These are phyloP conservation scores for Linum lewisii DNA, from an alignment of 345 rosid species.

Conservation along the genomic window DNA sequence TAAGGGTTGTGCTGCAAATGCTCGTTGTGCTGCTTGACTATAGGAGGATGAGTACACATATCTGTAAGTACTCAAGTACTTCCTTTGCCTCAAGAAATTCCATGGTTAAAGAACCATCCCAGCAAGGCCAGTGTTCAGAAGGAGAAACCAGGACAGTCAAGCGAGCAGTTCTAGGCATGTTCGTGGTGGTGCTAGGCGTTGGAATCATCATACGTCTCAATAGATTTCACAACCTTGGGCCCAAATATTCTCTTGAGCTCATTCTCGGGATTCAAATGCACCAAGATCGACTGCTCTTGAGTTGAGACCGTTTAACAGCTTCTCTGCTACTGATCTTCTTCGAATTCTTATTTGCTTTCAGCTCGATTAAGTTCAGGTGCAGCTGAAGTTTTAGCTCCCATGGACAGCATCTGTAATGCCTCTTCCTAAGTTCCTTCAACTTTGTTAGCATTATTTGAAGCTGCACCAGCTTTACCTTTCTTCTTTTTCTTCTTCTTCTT, in stretches of 20 bases:
- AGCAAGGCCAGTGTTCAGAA: constrained; percentile 77
- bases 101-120: constrained; percentile 89
- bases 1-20: constrained; percentile 66
- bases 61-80: constrained; percentile 53
- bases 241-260: constrained; percentile 77
- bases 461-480: constrained; percentile 44
- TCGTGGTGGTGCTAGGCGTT: constrained; percentile 41
- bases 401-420: constrained; percentile 34
- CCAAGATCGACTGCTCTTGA: constrained; percentile 28
- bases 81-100: constrained; percentile 68
- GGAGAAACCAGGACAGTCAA: constrained; percentile 65
- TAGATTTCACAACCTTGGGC: constrained; percentile 69
- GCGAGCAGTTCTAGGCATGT: constrained; percentile 54
- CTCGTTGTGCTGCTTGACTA: constrained; percentile 58
- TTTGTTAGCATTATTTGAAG: constrained; percentile 24
- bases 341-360: constrained; percentile 21
- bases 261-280: constrained; percentile 61
- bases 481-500: constrained; percentile 89
- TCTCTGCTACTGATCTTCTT: constrained; percentile 22
- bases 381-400: constrained; percentile 25
- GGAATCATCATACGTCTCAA: no score
- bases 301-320: constrained; percentile 17
- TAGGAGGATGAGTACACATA: constrained; percentile 51
- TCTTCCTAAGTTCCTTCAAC: constrained; percentile 32
- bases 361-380: constrained; percentile 9